Evolutionary conservation across 306 rosid species (phyloP), one percentile per base, ranked within the genome.

Genomic region (Sicyos baderoa): DNA sequence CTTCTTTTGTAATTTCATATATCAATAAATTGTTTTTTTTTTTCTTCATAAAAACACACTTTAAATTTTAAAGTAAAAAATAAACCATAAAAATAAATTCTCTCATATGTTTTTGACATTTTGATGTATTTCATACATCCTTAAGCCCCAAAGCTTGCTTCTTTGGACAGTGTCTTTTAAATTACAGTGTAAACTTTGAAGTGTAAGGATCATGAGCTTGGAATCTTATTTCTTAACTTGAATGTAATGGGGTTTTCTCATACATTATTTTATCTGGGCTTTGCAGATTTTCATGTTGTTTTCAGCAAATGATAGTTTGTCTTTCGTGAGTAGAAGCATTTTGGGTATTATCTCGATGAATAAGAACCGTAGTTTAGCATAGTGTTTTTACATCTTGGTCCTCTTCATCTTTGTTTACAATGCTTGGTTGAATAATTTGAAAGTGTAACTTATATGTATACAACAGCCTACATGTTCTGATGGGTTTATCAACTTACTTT

Each of bases 401-500:
- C 29, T 64, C 53, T 42, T 22, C 16, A 37, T 4, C 44, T 7
- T 4, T 37, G 44, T 42, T 64, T 21, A 10, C 13, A 64, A 63
- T 42, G 37, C 15, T 45, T 65, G 37, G 21, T 21, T 65, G 53
- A 64, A 7, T 19, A 40, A 63, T 35, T 16, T 19, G 13, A 9
- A 40, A n/a, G 17, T 63, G 51, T 63, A 17, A 11, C 11, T 40
- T 13, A 18, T 9, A 63, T 63, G n/a, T 12, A 18, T 18, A 42
- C 5, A 22, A 47, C 44, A 16, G 57, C 25, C 72, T 49, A 16
- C 22, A 47, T 66, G 12, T 23, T 66, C 3, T 44, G 54, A 13
- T 45, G 70, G 70, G 4, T 64, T 70, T 51, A 32, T 23, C 52
- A 32, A 72, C 67, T 42, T 15, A 54, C 60, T 71, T 52, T 56